Conservation (phyloP, 331 rosid species). For the Quercus tomentella region DNA sequence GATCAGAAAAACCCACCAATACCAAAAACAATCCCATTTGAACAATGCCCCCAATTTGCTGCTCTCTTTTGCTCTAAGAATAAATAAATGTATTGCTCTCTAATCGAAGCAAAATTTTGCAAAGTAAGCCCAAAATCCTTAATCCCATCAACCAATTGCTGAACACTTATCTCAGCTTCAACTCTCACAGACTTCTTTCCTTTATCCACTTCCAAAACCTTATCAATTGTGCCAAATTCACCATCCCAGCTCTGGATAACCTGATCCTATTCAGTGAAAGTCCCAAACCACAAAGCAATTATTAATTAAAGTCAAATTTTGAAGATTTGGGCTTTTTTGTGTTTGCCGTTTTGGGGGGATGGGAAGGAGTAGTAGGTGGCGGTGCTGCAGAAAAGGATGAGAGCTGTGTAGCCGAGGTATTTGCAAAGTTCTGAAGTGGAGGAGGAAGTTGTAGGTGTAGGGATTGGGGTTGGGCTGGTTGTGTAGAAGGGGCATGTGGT, state of each 20-base stretch:
- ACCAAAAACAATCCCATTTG: constrained; percentile 41
- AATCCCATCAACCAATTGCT: constrained; percentile 84
- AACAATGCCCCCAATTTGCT: constrained; percentile 91
- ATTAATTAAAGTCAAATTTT: too few species aligned
- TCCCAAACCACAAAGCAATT: constrained; percentile 49
- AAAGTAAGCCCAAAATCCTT: constrained; percentile 82
- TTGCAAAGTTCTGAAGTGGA: constrained; percentile 61
- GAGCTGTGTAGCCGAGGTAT: constrained; percentile 73
- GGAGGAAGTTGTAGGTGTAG: constrained; percentile 31
- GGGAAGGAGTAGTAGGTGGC: constrained; percentile 90
- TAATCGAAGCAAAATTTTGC: constrained; percentile 87
- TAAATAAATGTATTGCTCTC: too few species aligned
- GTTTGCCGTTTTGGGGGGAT: constrained; percentile 64
- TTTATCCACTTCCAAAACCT: constrained; percentile 75
- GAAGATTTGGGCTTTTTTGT: constrained; percentile 86
- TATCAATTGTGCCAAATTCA: constrained; percentile 82
- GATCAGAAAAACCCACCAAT: background rate
- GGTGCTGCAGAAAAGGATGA: constrained; percentile 69
- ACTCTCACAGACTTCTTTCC: constrained; percentile 67
- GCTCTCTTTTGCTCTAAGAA: constrained; percentile 39
- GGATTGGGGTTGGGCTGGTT: constrained; percentile 27
- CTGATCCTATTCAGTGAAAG: constrained; percentile 93
- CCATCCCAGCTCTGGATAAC: constrained; percentile 71
- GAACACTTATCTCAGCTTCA: constrained; percentile 91
- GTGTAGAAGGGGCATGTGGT: constrained; percentile 29